phyloP scores from a whole-genome alignment of 116 monocot species.

The Zostera marina region DNA sequence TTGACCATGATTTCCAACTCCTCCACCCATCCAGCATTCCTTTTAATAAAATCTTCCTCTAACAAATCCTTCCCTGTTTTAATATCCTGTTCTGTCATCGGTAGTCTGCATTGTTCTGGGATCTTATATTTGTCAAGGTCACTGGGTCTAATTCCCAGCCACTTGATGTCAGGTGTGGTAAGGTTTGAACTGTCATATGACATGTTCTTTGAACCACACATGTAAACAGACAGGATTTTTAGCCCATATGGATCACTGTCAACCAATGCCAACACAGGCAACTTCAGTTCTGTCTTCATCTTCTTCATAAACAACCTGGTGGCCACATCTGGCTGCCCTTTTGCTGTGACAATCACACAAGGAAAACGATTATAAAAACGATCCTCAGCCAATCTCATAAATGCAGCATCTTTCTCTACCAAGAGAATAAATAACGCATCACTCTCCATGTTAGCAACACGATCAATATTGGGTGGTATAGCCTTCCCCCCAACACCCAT shows the following conservation, averaged over 20 bases:
- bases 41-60: constrained; percentile 97
- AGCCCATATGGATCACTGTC: constrained; percentile 96
- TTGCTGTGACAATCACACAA: constrained; percentile 87
- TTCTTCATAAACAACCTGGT: constrained; percentile 74
- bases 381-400: constrained; percentile 95
- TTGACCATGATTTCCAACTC: constrained; percentile 87
- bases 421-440: constrained; percentile 94
- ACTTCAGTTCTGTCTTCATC: constrained; percentile 73
- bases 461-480: constrained; percentile 95
- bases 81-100: constrained; percentile 98
- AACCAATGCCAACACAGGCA: constrained; percentile 85
- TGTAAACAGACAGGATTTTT: constrained; percentile 93
- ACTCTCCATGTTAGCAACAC: constrained; percentile 60
- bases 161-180: constrained; percentile 94
- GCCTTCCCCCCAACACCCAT: constrained; percentile 99
- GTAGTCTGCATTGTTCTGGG: constrained; percentile 87
- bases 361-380: constrained; percentile 96
- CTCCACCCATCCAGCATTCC: constrained; percentile 84
- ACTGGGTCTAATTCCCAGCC: constrained; percentile 84
- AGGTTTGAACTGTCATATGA: constrained; percentile 91
- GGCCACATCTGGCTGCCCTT: constrained; percentile 96
- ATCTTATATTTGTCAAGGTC: constrained; percentile 88
- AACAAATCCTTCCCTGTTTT: constrained; percentile 90
- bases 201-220: constrained; percentile 99
- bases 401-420: constrained; percentile 97